Percentiles rank a stretch among this genome's conserved stretches.
Conservation (phyloP, 2,329 filamentous ascomycete species). For the Didymella keratinophila region DNA sequence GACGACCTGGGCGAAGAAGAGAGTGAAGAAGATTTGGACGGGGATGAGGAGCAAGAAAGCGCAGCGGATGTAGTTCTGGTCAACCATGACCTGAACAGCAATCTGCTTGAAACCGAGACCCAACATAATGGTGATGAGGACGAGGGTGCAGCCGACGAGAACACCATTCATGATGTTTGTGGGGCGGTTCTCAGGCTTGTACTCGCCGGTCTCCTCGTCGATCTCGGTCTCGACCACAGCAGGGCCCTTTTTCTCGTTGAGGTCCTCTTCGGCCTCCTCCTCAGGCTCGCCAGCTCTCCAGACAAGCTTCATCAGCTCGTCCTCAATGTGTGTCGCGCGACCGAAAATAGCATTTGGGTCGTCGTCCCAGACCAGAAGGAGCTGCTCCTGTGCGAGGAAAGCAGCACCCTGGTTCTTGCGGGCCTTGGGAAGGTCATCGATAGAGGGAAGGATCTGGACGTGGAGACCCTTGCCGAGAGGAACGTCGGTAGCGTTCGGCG, state of each 20-base stretch:
- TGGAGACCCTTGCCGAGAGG: conserved; percentile 79
- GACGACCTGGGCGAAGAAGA: conserved; percentile 84
- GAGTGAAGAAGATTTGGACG: conserved; percentile 79
- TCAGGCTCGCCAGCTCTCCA: conserved; percentile 68
- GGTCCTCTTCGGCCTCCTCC: conserved; percentile 62
- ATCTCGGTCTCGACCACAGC: conserved; percentile 63
- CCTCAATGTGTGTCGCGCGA: conserved; percentile 74
- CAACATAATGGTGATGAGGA: conserved; percentile 70
- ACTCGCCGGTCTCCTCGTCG: conserved; percentile 75
- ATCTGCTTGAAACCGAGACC: conserved; percentile 75
- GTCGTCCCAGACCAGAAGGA: conserved; percentile 82
- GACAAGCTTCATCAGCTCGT: conserved; percentile 78
- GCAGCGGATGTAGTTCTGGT: conserved; percentile 68
- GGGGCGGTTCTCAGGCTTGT: conserved; percentile 69
- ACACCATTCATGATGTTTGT: conserved; percentile 75
- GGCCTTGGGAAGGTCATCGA: conserved; percentile 73
- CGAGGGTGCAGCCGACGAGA: conserved; percentile 71
- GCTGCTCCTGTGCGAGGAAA: conserved; percentile 73
- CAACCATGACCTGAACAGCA: conserved; percentile 72
- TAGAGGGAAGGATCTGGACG: conserved; percentile 76
- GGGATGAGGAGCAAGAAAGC: conserved; percentile 72
- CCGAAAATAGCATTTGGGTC: conserved; percentile 73
- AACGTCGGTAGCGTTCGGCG: conserved; percentile 75
- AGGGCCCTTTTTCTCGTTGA: conserved; percentile 59
- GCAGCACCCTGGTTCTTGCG: conserved; percentile 81